Conservation (phyloP, 805 yeast genomes). For the Sungouiella blattae region DNA sequence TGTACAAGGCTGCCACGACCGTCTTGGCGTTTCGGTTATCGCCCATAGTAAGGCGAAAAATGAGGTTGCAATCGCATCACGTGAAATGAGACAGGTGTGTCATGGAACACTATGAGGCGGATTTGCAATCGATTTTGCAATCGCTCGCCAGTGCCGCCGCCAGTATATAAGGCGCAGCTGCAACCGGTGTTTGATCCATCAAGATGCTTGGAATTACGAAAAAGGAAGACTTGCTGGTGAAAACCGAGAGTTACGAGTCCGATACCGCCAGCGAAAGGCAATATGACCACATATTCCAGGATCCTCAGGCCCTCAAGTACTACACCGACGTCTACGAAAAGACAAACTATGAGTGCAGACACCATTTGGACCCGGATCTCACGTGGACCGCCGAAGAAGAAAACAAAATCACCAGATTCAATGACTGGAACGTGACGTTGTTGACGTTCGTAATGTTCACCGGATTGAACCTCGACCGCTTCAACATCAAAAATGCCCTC, state of each 20-base stretch:
- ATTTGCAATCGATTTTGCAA: too few species aligned
- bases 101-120: too few species aligned
- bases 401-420: slow-evolving; percentile 15
- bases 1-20: too few species aligned
- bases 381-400: not conserved
- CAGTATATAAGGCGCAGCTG: too few species aligned
- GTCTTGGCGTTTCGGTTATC: too few species aligned
- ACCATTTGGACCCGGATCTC: not conserved
- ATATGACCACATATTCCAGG: not conserved
- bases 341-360: not conserved
- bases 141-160: too few species aligned
- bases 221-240: too few species aligned
- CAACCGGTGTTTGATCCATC: too few species aligned
- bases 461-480: slow-evolving; percentile 23
- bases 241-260: not conserved
- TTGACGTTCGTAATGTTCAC: slow-evolving; percentile 21
- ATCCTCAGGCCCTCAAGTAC: not conserved
- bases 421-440: slow-evolving; percentile 20
- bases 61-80: too few species aligned
- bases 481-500: slow-evolving; percentile 21
- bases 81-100: too few species aligned
- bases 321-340: not conserved
- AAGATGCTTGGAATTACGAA: too few species aligned
- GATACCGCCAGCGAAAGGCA: not conserved
- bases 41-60: too few species aligned